Evolutionary conservation across 2,329 filamentous ascomycete species (phyloP), one percentile per base, ranked within the genome.

Genomic region (Pseudogymnoascus sp.): DNA sequence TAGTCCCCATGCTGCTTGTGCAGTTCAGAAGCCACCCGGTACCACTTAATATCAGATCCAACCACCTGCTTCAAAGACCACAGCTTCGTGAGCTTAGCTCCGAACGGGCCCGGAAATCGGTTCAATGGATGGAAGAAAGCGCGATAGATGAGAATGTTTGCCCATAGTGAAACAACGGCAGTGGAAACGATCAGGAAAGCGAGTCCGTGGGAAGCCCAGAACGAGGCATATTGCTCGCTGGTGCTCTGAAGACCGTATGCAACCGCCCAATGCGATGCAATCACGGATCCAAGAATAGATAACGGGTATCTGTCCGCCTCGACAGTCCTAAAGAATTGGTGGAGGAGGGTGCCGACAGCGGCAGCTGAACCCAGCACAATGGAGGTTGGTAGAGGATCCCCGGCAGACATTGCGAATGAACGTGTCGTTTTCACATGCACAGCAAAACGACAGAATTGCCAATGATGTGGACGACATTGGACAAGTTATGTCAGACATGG

Each of bases 61-160:
- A 23, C 23, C 4, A 68, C 23, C 14, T 65, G 55, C 1, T 58
- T 41, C 0, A 65, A 37, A 45, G 68, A 69, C 62, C 59, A 66
- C 12, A 71, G 61, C 14, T 70, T 71, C 0, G 64, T 63, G 1
- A 71, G 37, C 21, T 65, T 67, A 5, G 67, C 66, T 3, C 52
- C 25, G 2, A 66, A 63, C 0, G 71, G 71, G 2, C 70, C 71
- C 7, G 71, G 69, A 25, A 72, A 73, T 9, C 59, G 59, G 9
- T 61, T 55, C 9, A 69, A 61, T 23, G 64, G 65, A 59, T 70
- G 68, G 62, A 69, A 69, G 37, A 69, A 67, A 3, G 63, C 55
- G 6, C 68, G 65, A 38, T 70, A 69, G 5, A 67, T 11, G 9
- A 64, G 38, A 18, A 65, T 67, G n/a, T 31, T 49, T 35, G 60